These are phyloP conservation scores for Tilletia horrida DNA, from an alignment of 1,284 basidiomycete genomes.

Conservation along the genomic window DNA sequence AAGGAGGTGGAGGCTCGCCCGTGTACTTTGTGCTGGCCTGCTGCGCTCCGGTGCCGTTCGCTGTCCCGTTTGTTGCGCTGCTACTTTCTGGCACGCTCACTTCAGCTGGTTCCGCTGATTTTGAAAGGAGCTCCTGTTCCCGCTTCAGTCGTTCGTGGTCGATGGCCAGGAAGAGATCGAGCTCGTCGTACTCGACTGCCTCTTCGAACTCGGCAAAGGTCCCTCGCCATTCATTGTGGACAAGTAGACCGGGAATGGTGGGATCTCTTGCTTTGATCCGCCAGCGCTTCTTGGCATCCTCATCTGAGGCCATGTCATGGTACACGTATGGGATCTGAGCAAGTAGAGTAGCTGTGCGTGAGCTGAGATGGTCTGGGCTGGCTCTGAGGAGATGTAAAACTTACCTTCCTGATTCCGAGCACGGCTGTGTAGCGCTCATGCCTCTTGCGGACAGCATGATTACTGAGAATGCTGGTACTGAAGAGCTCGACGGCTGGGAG, in stretches of 20 bases:
- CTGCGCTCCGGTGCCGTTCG: constrained; percentile 22
- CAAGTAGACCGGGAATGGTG: constrained; percentile 49
- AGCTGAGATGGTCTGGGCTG: not conserved
- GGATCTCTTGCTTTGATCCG: constrained; percentile 47
- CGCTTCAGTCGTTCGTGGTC: constrained; percentile 23
- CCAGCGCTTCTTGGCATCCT: constrained; percentile 52
- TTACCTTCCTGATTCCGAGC: constrained; percentile 39
- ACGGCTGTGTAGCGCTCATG: constrained; percentile 51
- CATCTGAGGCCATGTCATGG: constrained; percentile 51
- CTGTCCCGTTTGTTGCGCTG: not conserved
- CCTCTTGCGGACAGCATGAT: constrained; percentile 45
- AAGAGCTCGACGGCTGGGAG: constrained; percentile 50
- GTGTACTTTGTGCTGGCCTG: constrained; percentile 1
- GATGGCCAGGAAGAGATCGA: constrained; percentile 46
- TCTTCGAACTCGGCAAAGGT: constrained; percentile 54
- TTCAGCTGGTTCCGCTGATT: constrained; percentile 1
- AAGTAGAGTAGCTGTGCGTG: not conserved
- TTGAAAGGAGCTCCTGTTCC: constrained; percentile 15
- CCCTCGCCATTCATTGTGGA: constrained; percentile 54
- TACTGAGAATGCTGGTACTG: constrained; percentile 53
- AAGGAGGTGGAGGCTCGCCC: constrained; percentile 25
- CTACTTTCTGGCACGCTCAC: constrained; percentile 1
- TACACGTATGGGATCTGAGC: constrained; percentile 47
- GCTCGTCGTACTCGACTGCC: constrained; percentile 52
- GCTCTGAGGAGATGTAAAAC: not conserved